These are phyloP conservation scores for Takakia lepidozioides DNA, from an alignment of 225 moss, liverwort and hornwort genomes.

Conservation along the genomic window DNA sequence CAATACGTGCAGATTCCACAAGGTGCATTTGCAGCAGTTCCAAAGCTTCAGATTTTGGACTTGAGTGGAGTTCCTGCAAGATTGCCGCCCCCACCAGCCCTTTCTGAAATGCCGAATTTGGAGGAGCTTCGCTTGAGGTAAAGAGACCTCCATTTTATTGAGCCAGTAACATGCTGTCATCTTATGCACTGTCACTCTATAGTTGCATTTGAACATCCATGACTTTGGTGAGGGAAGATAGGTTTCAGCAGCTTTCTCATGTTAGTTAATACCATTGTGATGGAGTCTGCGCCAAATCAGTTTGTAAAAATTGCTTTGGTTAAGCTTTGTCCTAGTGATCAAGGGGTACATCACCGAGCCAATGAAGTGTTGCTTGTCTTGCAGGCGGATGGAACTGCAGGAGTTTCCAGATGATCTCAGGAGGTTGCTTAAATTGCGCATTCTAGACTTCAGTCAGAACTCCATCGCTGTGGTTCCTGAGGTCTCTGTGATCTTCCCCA, in stretches of 20 bases:
- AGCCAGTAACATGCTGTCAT: too few relatives aligned
- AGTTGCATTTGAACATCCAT: too few relatives aligned
- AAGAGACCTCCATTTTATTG: background rate
- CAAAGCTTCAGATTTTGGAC: slow-evolving; percentile 63
- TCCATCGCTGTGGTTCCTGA: slow-evolving; percentile 63
- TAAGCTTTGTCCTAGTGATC: too few relatives aligned
- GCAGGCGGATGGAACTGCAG: slow-evolving; percentile 60
- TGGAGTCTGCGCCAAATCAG: too few relatives aligned
- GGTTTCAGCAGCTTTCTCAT: too few relatives aligned
- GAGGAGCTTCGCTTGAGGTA: slow-evolving; percentile 79
- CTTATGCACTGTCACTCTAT: too few relatives aligned
- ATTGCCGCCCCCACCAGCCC: slow-evolving; percentile 54
- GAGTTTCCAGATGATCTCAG: slow-evolving; percentile 80
- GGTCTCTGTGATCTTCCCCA: slow-evolving; percentile 18
- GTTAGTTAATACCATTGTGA: too few relatives aligned
- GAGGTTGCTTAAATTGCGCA: slow-evolving; percentile 48
- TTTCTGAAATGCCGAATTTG: slow-evolving; percentile 67
- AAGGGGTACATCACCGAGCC: too few relatives aligned
- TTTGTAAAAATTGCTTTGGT: too few relatives aligned
- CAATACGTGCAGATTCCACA: slow-evolving; percentile 72
- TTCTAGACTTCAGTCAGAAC: slow-evolving; percentile 84
- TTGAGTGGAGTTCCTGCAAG: slow-evolving; percentile 61
- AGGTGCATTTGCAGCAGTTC: slow-evolving; percentile 60
- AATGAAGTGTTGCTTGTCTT: too few relatives aligned
- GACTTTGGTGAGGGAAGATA: too few relatives aligned